Evolutionary conservation across 2,329 filamentous ascomycete genomes (phyloP), one percentile per base, ranked within the genome.

Genomic region (Bipolaris sorokiniana): DNA sequence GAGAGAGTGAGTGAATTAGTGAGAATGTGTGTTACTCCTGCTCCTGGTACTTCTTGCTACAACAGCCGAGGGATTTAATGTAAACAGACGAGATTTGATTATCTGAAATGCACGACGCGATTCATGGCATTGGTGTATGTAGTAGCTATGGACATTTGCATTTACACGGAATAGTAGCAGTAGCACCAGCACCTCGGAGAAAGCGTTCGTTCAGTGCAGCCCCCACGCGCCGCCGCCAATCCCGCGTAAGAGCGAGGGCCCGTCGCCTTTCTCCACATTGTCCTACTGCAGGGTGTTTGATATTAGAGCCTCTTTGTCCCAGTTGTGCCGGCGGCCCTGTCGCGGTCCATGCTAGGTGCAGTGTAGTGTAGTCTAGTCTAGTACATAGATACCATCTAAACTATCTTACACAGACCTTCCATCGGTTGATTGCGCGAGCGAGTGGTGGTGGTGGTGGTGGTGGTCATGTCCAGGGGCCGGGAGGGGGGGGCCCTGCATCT

Each of bases 251-350:
- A 26, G 31, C 3, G 51, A 45, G 44, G 44, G 48, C 48, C 49
- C 23, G 40, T 49, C 46, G 45, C 13, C 38, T 47, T 64, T 66
- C 59, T 65, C 60, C 60, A 58, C 62, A 61, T 20, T 63, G 46
- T 54, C 48, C 28, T 44, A 47, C 47, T 18, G 48, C 40, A 42
- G 41, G 45, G 37, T 16, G 26, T 9, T 16, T 22, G 6, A 16
- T 31, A 15, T 16, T 26, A 28, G 46, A 38, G 46, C 46, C 18
- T 55, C 46, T 33, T 33, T 16, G 23, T 38, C 34, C 36, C 31
- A 37, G 44, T 16, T 28, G 7, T 37, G 46, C 46, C 31, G 45
- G 45, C 36, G 48, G n/a, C 18, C 9, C 42, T 31, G 38, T 34
- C 31, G 44, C 44, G 13, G 28, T 28, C 28, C 28, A 31, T 31